Base-by-base conservation (phyloP, 495 filamentous ascomycete species). In the Tuber indicum region DNA sequence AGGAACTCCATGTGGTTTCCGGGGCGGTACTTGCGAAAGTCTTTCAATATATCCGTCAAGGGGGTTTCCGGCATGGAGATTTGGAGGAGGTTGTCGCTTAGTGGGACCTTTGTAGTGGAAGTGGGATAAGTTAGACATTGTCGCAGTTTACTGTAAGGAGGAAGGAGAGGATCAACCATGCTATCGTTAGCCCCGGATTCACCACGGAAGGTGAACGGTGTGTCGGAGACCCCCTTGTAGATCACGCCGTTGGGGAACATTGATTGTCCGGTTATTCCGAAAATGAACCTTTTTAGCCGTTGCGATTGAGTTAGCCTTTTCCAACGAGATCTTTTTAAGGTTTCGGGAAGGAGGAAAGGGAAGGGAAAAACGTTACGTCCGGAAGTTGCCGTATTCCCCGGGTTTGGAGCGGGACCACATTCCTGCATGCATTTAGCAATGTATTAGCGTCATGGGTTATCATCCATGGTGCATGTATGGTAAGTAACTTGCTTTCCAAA, bases 161-260 rank as follows among this genome's bases (percentile, higher is more conserved):
- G 77, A 70, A 75, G 23, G n/a, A 85, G 52, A 0, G 70, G 70
- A 70, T 42, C 6, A 70, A 91, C 90, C 85, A 92, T 92, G 85
- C 89, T 91, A 85, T 97, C 94, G 83, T 97, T 97, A 75, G 94
- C 94, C 14, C 94, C 94, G 46, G 90, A 92, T 84, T 97, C 94
- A 71, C 94, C 94, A 9, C 94, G 90, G 86, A 96, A 97, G 75
- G 86, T 88, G 74, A 92, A 83, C 0, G 90, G 91, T 76, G 91
- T 88, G 52, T 92, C 89, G 71, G 90, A 90, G 46, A 93, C 87
- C 36, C 92, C 93, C 83, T 95, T 91, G 84, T 97, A 97, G 74
- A 96, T 84, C 4, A 97, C 94, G 3, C 94, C 94, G 72, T 92
- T 86, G 3, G 94, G 94, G 84, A 97, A 97, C 94, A 97, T 97